A percentile compares a stretch with the other conserved stretches of the same genome.
phyloP scores from a whole-genome alignment of 176 grass and related monocot species.

The Neostapfia colusana region DNA sequence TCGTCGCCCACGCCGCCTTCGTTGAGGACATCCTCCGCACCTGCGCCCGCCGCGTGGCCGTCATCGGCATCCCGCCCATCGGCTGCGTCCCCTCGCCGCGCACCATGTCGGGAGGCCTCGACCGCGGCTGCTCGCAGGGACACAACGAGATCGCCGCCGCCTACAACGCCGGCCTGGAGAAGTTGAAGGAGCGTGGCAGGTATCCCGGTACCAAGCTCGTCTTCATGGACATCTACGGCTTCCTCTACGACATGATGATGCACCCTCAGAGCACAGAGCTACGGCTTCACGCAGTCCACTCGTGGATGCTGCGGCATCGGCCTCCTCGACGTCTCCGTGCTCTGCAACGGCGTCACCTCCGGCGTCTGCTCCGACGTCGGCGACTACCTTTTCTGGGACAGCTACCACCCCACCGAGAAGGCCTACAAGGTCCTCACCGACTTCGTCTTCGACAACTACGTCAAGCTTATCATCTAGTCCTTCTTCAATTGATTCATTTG shows the following conservation, averaged over 20 bases:
- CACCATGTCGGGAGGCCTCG: slow-evolving; percentile 52
- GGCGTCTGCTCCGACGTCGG: slow-evolving; percentile 46
- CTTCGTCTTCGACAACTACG: slow-evolving; percentile 53
- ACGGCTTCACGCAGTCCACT: slow-evolving; percentile 62
- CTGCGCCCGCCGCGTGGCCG: slow-evolving; percentile 51
- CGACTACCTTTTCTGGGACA: slow-evolving; percentile 87
- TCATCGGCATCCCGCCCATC: slow-evolving; percentile 74
- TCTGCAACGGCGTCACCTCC: slow-evolving; percentile 64
- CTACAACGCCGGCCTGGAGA: slow-evolving; percentile 51
- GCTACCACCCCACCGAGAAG: slow-evolving; percentile 82
- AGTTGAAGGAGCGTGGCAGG: not conserved
- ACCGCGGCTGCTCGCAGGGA: slow-evolving; percentile 37
- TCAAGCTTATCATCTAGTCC: slow-evolving; percentile 35
- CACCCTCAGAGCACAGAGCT: slow-evolving; percentile 39
- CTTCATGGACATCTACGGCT: slow-evolving; percentile 68
- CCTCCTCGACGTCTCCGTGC: slow-evolving; percentile 58
- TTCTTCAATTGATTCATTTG: no score
- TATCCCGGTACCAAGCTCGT: slow-evolving; percentile 32
- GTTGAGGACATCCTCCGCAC: slow-evolving; percentile 49
- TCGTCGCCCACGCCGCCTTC: slow-evolving; percentile 52
- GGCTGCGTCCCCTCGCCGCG: slow-evolving; percentile 84
- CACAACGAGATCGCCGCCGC: slow-evolving; percentile 62
- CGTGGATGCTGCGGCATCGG: slow-evolving; percentile 75
- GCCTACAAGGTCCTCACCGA: slow-evolving; percentile 64
- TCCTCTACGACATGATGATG: slow-evolving; percentile 64